A percentile compares a stretch with the other conserved stretches of the same genome.
Evolutionary conservation across 108 stramenopile species (phyloP).

Genomic region (Nitzschia inconspicua): DNA sequence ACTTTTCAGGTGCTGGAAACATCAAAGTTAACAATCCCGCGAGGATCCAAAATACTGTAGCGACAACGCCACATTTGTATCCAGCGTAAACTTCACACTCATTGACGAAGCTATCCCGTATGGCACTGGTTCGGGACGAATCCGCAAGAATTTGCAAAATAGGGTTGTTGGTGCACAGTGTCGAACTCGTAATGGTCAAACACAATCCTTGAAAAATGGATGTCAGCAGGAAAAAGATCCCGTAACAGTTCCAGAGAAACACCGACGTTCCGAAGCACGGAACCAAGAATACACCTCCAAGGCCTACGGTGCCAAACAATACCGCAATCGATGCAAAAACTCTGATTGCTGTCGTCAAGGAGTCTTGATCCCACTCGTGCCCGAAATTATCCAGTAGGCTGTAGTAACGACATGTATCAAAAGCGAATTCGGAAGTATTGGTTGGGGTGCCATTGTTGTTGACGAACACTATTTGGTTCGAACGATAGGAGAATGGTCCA

Average conservation of each 20-base stretch:
- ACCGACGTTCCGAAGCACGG: not conserved
- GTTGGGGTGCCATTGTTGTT: not conserved
- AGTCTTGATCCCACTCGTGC: not conserved
- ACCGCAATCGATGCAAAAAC: not conserved
- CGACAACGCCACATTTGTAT: not conserved
- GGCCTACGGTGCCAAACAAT: not conserved
- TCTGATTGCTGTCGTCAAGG: not conserved
- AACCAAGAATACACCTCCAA: too few species aligned
- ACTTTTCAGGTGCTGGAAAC: not conserved
- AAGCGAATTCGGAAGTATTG: not conserved
- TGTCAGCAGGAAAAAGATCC: not conserved
- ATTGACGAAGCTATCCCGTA: not conserved
- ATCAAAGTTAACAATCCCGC: not conserved
- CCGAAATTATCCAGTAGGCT: not conserved
- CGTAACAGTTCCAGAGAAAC: not conserved
- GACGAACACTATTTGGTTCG: not conserved
- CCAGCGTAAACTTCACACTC: not conserved
- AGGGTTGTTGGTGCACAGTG: not conserved
- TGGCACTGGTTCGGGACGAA: not conserved
- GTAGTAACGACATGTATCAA: not conserved
- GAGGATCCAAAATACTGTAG: not conserved
- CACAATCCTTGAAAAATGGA: not conserved
- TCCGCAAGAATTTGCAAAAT: not conserved
- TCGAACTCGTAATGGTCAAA: not conserved
- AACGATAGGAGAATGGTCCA: not conserved